These are phyloP conservation scores for Diaporthe sp. DNA, from an alignment of 2,329 filamentous ascomycete genomes.

Conservation along the genomic window DNA sequence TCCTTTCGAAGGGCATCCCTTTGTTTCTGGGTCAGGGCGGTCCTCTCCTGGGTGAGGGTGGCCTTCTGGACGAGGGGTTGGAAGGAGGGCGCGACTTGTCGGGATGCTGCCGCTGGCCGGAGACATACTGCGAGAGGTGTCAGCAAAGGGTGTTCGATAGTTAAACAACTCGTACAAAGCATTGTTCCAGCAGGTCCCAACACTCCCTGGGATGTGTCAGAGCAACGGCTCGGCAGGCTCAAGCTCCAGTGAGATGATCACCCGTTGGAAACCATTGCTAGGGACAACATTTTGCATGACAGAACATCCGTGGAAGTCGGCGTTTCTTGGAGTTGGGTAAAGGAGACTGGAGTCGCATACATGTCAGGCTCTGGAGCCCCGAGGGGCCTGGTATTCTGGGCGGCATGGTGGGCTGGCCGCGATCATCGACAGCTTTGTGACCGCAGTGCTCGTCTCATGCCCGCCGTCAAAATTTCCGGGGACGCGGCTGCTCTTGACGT, in stretches of 20 bases:
- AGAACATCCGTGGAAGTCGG: background rate
- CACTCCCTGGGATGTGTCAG: background rate
- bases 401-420: constrained; percentile 67
- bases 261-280: background rate
- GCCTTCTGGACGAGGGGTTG: constrained; percentile 76
- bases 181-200: background rate
- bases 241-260: background rate
- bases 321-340: constrained; percentile 46
- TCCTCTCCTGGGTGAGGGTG: constrained; percentile 71
- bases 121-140: constrained; percentile 67
- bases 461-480: constrained; percentile 42
- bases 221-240: background rate
- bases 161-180: too few species aligned
- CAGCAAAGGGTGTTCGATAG: constrained; percentile 43
- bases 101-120: constrained; percentile 61
- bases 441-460: constrained; percentile 34
- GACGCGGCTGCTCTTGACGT: constrained; percentile 39
- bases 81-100: constrained; percentile 62
- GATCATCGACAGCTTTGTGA: constrained; percentile 36
- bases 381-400: constrained; percentile 74
- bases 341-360: constrained; percentile 59
- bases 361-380: constrained; percentile 70
- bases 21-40: constrained; percentile 73
- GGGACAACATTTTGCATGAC: background rate
- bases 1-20: constrained; percentile 75